phyloP scores from a whole-genome alignment of 768 basidiomycete species.

The Lactarius evosmus region DNA sequence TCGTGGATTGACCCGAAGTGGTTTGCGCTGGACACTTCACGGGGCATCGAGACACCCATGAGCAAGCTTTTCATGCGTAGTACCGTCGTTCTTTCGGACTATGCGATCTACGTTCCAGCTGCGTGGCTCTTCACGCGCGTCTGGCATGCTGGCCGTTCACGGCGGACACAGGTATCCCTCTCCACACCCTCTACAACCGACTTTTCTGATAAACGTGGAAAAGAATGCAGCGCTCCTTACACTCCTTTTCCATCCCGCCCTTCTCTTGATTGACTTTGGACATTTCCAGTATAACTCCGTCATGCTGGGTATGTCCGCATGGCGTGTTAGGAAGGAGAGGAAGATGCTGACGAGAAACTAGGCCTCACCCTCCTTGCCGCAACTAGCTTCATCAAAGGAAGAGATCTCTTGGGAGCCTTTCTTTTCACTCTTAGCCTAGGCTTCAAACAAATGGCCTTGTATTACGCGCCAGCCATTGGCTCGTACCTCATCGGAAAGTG shows the following conservation, averaged over 20 bases:
- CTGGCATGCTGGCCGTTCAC: slow-evolving; percentile 69
- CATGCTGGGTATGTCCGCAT: slow-evolving; percentile 67
- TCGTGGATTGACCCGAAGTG: slow-evolving; percentile 53
- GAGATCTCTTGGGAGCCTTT: slow-evolving; percentile 72
- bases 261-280: slow-evolving; percentile 84
- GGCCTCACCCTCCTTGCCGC: slow-evolving; percentile 69
- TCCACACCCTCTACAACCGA: neutral
- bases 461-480: slow-evolving; percentile 91
- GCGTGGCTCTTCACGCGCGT: slow-evolving; percentile 59
- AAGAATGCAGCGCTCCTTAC: slow-evolving; percentile 67
- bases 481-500: slow-evolving; percentile 90
- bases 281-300: slow-evolving; percentile 96
- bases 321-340: neutral
- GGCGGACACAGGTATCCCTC: slow-evolving; percentile 66
- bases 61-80: slow-evolving; percentile 79
- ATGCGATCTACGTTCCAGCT: slow-evolving; percentile 71
- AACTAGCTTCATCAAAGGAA: slow-evolving; percentile 62
- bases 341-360: slow-evolving; percentile 29
- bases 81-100: slow-evolving; percentile 67
- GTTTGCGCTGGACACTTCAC: slow-evolving; percentile 67
- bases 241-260: slow-evolving; percentile 77
- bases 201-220: neutral
- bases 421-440: slow-evolving; percentile 81
- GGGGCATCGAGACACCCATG: slow-evolving; percentile 63
- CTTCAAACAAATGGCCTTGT: slow-evolving; percentile 96